phyloP scores from a whole-genome alignment of 805 yeast genomes.

The Zygoascus flipseniorum region DNA sequence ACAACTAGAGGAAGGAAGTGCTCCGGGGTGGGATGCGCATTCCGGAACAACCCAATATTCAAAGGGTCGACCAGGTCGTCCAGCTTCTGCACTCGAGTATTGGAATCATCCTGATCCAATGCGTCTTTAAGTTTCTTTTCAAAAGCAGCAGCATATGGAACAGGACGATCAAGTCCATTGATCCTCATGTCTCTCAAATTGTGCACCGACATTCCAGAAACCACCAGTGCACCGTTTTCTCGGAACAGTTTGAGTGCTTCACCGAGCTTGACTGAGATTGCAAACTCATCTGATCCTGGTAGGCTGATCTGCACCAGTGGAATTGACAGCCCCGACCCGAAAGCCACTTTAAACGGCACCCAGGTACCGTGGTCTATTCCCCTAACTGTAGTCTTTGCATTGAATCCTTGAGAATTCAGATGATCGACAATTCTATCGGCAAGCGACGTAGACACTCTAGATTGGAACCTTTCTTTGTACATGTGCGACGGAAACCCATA shows the following conservation, averaged over 20 bases:
- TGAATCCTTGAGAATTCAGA: slow-evolving; percentile 37
- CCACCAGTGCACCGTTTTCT: slow-evolving; percentile 42
- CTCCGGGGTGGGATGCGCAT: slow-evolving; percentile 71
- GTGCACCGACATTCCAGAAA: slow-evolving; percentile 78
- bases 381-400: slow-evolving; percentile 35
- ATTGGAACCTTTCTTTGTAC: slow-evolving; percentile 55
- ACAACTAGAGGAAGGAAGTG: slow-evolving; percentile 64
- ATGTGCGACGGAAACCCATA: slow-evolving; percentile 60
- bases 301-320: slow-evolving; percentile 39
- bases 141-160: slow-evolving; percentile 27
- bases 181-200: slow-evolving; percentile 49
- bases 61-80: slow-evolving; percentile 31
- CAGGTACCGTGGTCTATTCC: slow-evolving; percentile 81
- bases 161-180: slow-evolving; percentile 19
- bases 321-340: slow-evolving; percentile 28
- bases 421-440: slow-evolving; percentile 38
- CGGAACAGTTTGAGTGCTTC: slow-evolving; percentile 44
- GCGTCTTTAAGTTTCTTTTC: slow-evolving; percentile 48
- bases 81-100: slow-evolving; percentile 1
- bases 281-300: slow-evolving; percentile 33
- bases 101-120: slow-evolving; percentile 26
- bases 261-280: slow-evolving; percentile 43
- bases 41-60: slow-evolving; percentile 26
- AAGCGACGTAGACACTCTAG: slow-evolving; percentile 36
- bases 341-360: slow-evolving; percentile 72